Evolutionary conservation across 352 stramenopile species (phyloP).

Genomic region (Pythium dissimile): DNA sequence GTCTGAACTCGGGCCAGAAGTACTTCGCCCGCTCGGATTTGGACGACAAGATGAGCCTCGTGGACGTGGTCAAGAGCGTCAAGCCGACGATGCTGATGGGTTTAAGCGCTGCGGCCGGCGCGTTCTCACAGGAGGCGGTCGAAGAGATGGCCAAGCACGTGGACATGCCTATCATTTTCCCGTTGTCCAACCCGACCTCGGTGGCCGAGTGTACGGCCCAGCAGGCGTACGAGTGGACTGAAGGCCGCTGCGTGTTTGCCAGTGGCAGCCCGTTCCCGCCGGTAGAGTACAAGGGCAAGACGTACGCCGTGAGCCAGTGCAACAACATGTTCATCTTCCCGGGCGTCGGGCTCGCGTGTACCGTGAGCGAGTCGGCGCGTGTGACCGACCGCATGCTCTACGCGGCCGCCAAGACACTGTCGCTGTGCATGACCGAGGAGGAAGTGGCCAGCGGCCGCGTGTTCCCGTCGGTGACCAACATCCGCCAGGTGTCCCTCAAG

Average conservation of each 20-base stretch:
- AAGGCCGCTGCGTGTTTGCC: constrained; percentile 94
- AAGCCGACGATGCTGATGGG: constrained; percentile 96
- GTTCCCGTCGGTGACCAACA: constrained; percentile 92
- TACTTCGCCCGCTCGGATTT: constrained; percentile 73
- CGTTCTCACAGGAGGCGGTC: constrained; percentile 85
- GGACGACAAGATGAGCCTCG: constrained; percentile 65
- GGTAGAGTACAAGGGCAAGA: constrained; percentile 84
- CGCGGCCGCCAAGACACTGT: constrained; percentile 91
- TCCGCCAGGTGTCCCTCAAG: constrained; percentile 91
- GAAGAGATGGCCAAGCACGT: constrained; percentile 87
- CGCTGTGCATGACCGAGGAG: constrained; percentile 90
- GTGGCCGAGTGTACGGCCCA: constrained; percentile 95
- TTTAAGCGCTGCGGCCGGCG: constrained; percentile 79
- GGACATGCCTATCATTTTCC: constrained; percentile 94
- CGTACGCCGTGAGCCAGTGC: constrained; percentile 83
- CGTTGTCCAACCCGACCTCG: constrained; percentile 95
- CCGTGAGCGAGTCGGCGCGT: constrained; percentile 70
- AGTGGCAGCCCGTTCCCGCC: constrained; percentile 94
- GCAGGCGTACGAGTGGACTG: constrained; percentile 96
- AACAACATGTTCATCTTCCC: constrained; percentile 99
- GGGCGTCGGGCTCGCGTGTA: constrained; percentile 91
- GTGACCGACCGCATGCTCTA: constrained; percentile 96
- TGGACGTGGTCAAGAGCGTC: constrained; percentile 80
- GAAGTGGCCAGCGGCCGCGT: constrained; percentile 92
- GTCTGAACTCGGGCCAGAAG: constrained; percentile 71